Conservation (phyloP, 306 rosid species). For the Ammopiptanthus mongolicus region DNA sequence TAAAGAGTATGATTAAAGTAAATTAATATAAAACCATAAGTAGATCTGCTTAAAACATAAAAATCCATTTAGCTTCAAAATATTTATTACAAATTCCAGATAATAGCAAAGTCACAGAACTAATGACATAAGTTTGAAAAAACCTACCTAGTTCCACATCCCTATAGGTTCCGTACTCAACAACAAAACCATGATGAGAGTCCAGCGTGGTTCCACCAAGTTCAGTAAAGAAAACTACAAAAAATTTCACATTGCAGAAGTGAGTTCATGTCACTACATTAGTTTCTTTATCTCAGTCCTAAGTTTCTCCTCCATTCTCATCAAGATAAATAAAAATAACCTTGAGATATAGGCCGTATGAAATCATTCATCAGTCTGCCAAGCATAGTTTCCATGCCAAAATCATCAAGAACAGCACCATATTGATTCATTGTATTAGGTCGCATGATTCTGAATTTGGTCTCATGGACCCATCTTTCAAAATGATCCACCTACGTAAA, state of each 20-base stretch:
- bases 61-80: background rate
- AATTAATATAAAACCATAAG: background rate
- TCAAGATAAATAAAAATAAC: slow-evolving; percentile 25
- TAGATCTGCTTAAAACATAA: slow-evolving; percentile 2
- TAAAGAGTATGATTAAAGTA: background rate
- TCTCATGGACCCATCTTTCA: slow-evolving; percentile 80
- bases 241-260: slow-evolving; percentile 22
- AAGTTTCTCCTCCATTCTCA: slow-evolving; percentile 13
- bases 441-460: slow-evolving; percentile 79
- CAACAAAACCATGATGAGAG: slow-evolving; percentile 95
- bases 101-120: background rate
- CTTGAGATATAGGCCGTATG: slow-evolving; percentile 70
- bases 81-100: background rate
- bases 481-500: slow-evolving; percentile 83
- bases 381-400: slow-evolving; percentile 87
- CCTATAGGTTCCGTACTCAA: slow-evolving; percentile 83
- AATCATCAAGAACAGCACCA: slow-evolving; percentile 96
- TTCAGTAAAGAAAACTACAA: slow-evolving; percentile 80
- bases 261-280: slow-evolving; percentile 11
- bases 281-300: slow-evolving; percentile 2
- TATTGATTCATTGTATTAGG: slow-evolving; percentile 88
- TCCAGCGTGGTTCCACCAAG: slow-evolving; percentile 91
- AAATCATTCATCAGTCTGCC: slow-evolving; percentile 67
- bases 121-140: slow-evolving; percentile 4
- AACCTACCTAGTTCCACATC: slow-evolving; percentile 88